A percentile compares a stretch with the other conserved stretches of the same genome.
Evolutionary conservation across 2,329 filamentous ascomycete genomes (phyloP).

Genomic region (Calonectria honghensis): DNA sequence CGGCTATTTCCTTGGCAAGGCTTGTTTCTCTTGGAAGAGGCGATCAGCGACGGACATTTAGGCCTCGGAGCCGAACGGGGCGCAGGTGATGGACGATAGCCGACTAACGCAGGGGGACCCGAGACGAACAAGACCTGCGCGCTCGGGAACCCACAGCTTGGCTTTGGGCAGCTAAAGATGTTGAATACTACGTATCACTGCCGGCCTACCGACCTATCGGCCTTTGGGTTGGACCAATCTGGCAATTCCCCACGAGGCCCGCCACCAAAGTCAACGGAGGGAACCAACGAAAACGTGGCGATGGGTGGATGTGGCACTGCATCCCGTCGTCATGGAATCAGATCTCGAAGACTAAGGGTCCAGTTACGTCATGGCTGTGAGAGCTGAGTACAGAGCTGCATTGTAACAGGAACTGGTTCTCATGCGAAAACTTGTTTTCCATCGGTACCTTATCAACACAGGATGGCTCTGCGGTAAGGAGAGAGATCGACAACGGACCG

Average conservation of each 20-base stretch:
- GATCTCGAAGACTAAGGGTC: constrained; percentile 9
- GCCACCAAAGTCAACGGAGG: background rate
- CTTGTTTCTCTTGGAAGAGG: background rate
- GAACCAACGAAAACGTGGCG: constrained; percentile 2
- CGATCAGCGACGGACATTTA: constrained; percentile 23
- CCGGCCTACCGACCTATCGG: background rate
- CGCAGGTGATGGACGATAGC: background rate
- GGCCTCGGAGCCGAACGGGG: constrained; percentile 1
- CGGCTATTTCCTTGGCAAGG: constrained; percentile 20
- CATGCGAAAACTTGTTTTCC: constrained; percentile 6
- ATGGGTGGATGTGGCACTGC: constrained; percentile 28
- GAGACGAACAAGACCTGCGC: background rate
- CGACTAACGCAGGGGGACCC: constrained; percentile 11
- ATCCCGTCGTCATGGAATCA: constrained; percentile 20
- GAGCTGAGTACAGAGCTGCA: background rate
- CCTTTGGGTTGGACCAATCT: constrained; percentile 7
- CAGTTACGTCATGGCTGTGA: constrained; percentile 25
- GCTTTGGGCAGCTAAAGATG: background rate
- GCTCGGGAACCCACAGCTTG: background rate
- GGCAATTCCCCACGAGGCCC: constrained; percentile 27
- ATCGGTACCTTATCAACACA: background rate
- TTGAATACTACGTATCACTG: background rate
- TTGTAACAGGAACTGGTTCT: background rate
- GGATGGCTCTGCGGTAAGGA: background rate
- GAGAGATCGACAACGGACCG: background rate